Percentiles rank a stretch among this genome's conserved stretches.
These are phyloP conservation scores for Kernera saxatilis DNA, from an alignment of 345 rosid genomes.

Conservation along the genomic window DNA sequence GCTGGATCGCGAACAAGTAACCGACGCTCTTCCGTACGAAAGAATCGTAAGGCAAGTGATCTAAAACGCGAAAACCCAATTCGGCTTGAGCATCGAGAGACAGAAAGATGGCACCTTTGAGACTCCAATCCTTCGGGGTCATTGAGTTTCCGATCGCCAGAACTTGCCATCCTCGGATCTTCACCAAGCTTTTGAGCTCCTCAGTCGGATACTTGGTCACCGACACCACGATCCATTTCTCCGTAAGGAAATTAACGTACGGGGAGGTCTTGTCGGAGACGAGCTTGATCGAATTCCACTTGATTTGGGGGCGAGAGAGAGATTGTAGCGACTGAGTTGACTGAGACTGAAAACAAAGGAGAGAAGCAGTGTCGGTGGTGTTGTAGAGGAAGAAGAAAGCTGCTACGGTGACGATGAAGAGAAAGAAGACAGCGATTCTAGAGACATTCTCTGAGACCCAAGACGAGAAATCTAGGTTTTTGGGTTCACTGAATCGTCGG, in stretches of 20 bases:
- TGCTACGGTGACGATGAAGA: conserved; percentile 56
- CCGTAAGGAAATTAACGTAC: conserved; percentile 62
- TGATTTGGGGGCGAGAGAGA: conserved; percentile 53
- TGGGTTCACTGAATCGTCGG: conserved; percentile 54
- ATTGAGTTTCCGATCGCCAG: conserved; percentile 79
- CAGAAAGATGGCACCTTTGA: conserved; percentile 80
- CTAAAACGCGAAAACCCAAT: conserved; percentile 65
- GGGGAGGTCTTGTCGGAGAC: conserved; percentile 58
- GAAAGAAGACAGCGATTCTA: conserved; percentile 37
- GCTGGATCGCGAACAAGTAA: conserved; percentile 92
- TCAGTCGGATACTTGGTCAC: conserved; percentile 75
- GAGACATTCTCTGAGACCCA: conserved; percentile 65
- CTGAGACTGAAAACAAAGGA: conserved; percentile 59
- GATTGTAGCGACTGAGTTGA: conserved; percentile 51
- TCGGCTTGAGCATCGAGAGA: conserved; percentile 85
- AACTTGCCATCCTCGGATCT: conserved; percentile 91
- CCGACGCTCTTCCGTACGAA: conserved; percentile 82
- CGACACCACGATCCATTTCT: conserved; percentile 83
- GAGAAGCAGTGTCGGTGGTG: conserved; percentile 57
- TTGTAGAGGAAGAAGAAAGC: conserved; percentile 65
- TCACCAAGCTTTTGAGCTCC: conserved; percentile 51
- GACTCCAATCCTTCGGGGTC: conserved; percentile 81
- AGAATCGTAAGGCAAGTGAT: conserved; percentile 87
- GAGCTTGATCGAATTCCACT: conserved; percentile 61
- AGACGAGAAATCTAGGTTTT: conserved; percentile 74